Base-by-base conservation (phyloP, 306 rosid species). In the Malus asiatica region DNA sequence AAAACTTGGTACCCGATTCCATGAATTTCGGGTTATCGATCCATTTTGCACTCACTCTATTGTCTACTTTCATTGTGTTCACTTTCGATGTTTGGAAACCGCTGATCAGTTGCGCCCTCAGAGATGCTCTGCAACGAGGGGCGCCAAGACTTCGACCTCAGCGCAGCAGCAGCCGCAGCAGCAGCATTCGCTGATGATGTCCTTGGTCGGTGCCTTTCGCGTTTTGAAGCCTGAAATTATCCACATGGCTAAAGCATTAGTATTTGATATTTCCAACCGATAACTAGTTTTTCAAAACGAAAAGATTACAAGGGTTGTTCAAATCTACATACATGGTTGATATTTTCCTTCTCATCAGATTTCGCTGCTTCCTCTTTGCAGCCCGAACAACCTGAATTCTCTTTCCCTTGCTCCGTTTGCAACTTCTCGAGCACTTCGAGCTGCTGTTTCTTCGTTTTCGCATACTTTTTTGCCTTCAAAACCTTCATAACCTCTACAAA, bases 81-180 rank as follows among this genome's bases (percentile, higher is more conserved):
- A 20, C 81, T 71, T 29, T 20, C 22, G 19, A 45, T 46, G 48
- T 22, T 1, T 13, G 42, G 65, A 76, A 80, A 16, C 20, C 79
- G 46, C 70, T 65, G 79, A 63, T 84, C 86, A 89, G 79, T 84
- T 6, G 70, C 66, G 7, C 90, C 90, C 77, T 92, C 99, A 8
- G 93, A 87, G 72, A 96, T 96, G 90, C 99, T 93, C 80, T 93
- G 97, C 32, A 96, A 84, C 3, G 96, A 89, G 30, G 99, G 99
- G 59, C 91, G 90, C 99, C 99, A 96, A 0, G 93, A 83, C 83
- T 91, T 96, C 25, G 93, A 80, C 67, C 86, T 89, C 78, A 74
- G 38, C 6, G 78, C 80, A 4, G 81, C 83, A 13, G 35, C 66
- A 19, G 89, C 86, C 5, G 78, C 80, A 4, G 81, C 83, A 13